phyloP scores from a whole-genome alignment of 2,329 filamentous ascomycete genomes.

The Aspergillus sp. region DNA sequence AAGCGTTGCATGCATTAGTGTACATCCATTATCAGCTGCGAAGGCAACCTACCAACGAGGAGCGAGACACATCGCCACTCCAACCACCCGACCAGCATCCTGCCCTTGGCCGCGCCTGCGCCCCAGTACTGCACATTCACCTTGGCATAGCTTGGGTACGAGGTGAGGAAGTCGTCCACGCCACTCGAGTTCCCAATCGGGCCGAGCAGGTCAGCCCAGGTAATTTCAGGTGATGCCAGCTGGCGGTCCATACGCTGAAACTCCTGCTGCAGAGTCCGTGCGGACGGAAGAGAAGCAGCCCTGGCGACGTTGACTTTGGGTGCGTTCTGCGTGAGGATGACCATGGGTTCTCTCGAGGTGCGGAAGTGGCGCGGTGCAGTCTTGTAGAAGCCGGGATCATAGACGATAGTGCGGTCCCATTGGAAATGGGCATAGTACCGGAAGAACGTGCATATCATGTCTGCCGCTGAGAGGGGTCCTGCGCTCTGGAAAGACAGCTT shows the following conservation, averaged over 20 bases:
- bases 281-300: neutral
- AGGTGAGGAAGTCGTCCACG: conserved; percentile 2
- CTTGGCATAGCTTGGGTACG: conserved; percentile 4
- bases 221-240: neutral
- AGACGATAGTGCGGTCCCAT: conserved; percentile 1
- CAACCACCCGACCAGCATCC: conserved; percentile 7
- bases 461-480: neutral
- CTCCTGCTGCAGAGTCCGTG: neutral
- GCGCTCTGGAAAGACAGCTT: neutral
- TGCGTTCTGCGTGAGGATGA: conserved; percentile 6
- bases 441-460: conserved; percentile 6
- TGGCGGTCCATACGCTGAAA: neutral
- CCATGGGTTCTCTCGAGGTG: conserved; percentile 2
- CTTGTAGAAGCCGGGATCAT: conserved; percentile 5
- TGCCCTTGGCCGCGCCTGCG: neutral
- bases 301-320: conserved; percentile 9
- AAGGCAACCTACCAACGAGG: conserved; percentile 7
- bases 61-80: conserved; percentile 9
- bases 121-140: conserved; percentile 10
- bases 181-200: neutral
- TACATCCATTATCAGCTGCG: too few relatives aligned
- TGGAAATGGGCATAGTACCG: conserved; percentile 1
- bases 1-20: too few relatives aligned
- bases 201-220: neutral
- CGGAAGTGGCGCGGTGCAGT: conserved; percentile 6